Percentiles rank a stretch among this genome's conserved stretches.
These are phyloP conservation scores for Penicillium expansum DNA, from an alignment of 2,329 filamentous ascomycete genomes.

Conservation along the genomic window DNA sequence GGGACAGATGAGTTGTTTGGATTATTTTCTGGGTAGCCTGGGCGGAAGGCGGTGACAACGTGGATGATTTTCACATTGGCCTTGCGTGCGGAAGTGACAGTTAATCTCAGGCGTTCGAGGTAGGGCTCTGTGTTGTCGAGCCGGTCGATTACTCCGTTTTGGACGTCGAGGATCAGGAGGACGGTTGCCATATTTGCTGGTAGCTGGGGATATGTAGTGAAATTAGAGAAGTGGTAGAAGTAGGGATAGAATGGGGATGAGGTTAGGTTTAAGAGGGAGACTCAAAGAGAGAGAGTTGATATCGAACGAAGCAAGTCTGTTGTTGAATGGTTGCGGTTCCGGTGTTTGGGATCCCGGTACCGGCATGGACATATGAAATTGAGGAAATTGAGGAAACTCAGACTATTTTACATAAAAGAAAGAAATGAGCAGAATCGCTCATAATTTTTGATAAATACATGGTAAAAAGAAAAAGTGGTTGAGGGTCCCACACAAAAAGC, in stretches of 20 bases:
- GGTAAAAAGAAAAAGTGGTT: background rate
- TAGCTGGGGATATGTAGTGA: background rate
- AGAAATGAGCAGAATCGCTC: too few species aligned
- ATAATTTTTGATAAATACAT: background rate
- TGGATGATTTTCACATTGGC: conserved; percentile 32
- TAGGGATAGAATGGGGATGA: background rate
- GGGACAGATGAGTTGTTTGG: conserved; percentile 24
- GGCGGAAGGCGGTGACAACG: conserved; percentile 34
- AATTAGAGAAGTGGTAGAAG: background rate
- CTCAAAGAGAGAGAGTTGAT: background rate
- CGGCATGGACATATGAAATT: background rate
- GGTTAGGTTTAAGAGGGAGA: background rate
- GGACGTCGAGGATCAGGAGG: conserved; percentile 39
- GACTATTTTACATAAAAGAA: background rate
- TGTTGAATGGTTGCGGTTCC: background rate
- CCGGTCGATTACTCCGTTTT: conserved; percentile 30
- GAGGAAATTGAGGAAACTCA: too few species aligned
- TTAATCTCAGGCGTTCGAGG: conserved; percentile 22
- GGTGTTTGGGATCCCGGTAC: conserved; percentile 3
- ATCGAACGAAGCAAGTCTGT: background rate
- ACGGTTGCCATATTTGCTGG: conserved; percentile 21
- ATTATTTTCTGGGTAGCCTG: conserved; percentile 32
- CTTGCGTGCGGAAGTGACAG: conserved; percentile 26
- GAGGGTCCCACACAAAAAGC: background rate
- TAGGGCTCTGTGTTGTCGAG: conserved; percentile 22